These are phyloP conservation scores for Chlorella sp. DNA, from an alignment of 139 green algal species.

Conservation along the genomic window DNA sequence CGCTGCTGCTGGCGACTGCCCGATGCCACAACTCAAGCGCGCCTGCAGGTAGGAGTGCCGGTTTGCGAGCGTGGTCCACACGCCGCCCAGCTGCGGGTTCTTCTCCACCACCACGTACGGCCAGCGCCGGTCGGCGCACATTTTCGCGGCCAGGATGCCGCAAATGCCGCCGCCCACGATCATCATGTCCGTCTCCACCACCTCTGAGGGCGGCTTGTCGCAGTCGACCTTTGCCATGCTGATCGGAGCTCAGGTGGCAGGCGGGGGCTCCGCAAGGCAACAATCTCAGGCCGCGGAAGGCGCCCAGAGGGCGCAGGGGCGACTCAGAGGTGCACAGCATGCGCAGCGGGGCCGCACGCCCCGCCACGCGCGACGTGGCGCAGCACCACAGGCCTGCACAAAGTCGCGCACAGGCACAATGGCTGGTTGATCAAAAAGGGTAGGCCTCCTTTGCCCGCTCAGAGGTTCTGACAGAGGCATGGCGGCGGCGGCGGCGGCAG, in stretches of 20 bases:
- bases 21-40: not conserved
- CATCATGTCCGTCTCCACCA: constrained; percentile 17
- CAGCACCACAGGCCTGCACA: too few relatives aligned
- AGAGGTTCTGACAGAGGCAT: too few relatives aligned
- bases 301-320: not conserved
- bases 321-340: not conserved
- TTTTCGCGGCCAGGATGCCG: constrained; percentile 36
- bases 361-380: too few relatives aligned
- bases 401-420: too few relatives aligned
- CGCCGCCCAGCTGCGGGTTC: constrained; percentile 24
- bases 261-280: too few relatives aligned
- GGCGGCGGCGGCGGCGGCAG: too few relatives aligned
- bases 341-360: not conserved
- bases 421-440: too few relatives aligned
- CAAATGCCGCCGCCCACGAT: constrained; percentile 43
- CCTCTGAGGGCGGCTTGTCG: not conserved
- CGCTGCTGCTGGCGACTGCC: not conserved
- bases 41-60: constrained; percentile 38
- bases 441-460: too few relatives aligned
- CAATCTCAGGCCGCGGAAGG: not conserved
- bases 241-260: too few relatives aligned
- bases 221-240: too few relatives aligned
- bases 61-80: constrained; percentile 41
- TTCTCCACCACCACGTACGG: constrained; percentile 22
- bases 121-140: constrained; percentile 16